Percentiles rank a stretch among this genome's conserved stretches.
These are phyloP conservation scores for Zygoascus biomembranicola DNA, from an alignment of 805 yeast species.

Conservation along the genomic window DNA sequence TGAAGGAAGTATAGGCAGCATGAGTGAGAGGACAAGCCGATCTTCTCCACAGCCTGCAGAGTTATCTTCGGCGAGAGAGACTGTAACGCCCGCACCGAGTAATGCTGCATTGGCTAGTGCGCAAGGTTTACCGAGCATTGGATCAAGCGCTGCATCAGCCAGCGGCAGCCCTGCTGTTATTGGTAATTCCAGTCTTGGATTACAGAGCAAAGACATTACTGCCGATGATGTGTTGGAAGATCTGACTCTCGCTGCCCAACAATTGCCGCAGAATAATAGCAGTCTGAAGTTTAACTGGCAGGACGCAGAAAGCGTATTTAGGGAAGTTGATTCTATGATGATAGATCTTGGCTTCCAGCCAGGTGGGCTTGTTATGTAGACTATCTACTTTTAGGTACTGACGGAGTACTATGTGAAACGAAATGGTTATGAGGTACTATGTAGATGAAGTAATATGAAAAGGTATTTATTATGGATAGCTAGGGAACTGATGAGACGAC, in stretches of 20 bases:
- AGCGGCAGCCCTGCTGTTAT: background rate
- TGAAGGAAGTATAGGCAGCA: background rate
- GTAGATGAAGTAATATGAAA: background rate
- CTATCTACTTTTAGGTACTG: no score
- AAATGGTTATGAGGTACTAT: no score
- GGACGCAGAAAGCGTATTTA: conserved; percentile 50
- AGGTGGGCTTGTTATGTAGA: background rate
- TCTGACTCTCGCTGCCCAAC: background rate
- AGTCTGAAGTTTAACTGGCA: conserved; percentile 29
- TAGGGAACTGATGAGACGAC: background rate
- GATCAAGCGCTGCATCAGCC: background rate
- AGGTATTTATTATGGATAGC: background rate
- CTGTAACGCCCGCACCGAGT: background rate
- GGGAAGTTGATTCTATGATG: conserved; percentile 83
- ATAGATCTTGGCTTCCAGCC: conserved; percentile 83
- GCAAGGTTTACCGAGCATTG: background rate
- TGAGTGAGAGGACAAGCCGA: background rate
- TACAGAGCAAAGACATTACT: background rate
- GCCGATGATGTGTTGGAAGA: background rate
- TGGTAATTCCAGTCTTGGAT: background rate
- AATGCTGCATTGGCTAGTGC: background rate
- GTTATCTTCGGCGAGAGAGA: background rate
- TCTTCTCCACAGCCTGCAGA: background rate
- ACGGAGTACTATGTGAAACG: no score
- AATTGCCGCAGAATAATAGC: background rate